Percentiles rank a stretch among this genome's conserved stretches.
phyloP scores from a whole-genome alignment of 345 rosid species.

The Corchorus olitorius region DNA sequence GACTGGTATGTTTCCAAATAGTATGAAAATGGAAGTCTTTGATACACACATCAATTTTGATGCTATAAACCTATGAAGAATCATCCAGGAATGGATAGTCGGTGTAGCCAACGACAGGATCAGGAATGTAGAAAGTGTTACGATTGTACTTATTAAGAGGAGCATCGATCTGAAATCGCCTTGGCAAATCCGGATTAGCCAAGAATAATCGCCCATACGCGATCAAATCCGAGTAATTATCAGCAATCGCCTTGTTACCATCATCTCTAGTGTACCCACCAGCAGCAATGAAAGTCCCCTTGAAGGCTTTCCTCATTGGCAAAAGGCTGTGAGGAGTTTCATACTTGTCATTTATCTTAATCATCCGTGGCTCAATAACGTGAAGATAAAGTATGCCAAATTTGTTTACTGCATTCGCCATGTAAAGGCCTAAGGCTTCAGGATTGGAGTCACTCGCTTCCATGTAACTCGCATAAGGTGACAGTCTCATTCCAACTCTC shows the following conservation, averaged over 20 bases:
- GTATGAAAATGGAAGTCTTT: too few relatives aligned
- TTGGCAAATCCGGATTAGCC: too few relatives aligned
- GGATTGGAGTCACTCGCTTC: conserved; percentile 2
- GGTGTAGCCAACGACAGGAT: conserved; percentile 17
- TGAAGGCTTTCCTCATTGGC: conserved; percentile 39
- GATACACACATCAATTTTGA: too few relatives aligned
- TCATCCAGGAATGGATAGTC: conserved; percentile 59
- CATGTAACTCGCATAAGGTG: conserved; percentile 8
- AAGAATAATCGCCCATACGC: neutral
- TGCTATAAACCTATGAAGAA: too few relatives aligned
- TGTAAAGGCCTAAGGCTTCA: conserved; percentile 9
- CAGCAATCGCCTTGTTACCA: conserved; percentile 33
- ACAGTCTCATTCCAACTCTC: conserved; percentile 23
- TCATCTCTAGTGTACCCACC: conserved; percentile 41
- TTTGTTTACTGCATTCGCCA: neutral
- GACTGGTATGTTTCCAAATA: too few relatives aligned
- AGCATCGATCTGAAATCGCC: too few relatives aligned
- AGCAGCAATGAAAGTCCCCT: conserved; percentile 43
- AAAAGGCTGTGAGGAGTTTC: conserved; percentile 24
- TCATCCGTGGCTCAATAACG: conserved; percentile 43
- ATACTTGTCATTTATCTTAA: conserved; percentile 13
- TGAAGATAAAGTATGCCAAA: conserved; percentile 35
- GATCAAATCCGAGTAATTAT: conserved; percentile 30
- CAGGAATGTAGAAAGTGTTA: too few relatives aligned
- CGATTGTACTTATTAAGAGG: too few relatives aligned